Percentiles rank a stretch among this genome's conserved stretches.
These are phyloP conservation scores for Akebia trifoliata DNA, from an alignment of 164 flowering plant genomes.

Conservation along the genomic window DNA sequence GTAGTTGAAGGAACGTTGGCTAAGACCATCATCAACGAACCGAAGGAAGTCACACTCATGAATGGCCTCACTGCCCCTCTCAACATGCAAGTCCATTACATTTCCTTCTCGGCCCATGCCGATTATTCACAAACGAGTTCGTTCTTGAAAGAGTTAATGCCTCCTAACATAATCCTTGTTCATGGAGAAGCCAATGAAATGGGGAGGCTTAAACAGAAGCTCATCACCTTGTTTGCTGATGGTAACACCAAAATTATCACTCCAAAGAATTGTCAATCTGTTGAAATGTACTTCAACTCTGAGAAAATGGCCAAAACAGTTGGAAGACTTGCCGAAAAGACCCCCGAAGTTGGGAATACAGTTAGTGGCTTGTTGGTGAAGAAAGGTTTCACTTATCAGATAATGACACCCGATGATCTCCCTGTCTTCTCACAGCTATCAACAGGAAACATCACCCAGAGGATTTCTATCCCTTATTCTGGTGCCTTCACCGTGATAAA, in stretches of 20 bases:
- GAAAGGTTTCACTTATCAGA: constrained; percentile 91
- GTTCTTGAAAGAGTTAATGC: constrained; percentile 84
- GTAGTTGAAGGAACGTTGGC: constrained; percentile 90
- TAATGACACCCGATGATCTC: constrained; percentile 94
- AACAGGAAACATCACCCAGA: constrained; percentile 65
- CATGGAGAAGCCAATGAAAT: constrained; percentile 94
- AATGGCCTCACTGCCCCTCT: constrained; percentile 88
- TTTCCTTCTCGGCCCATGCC: constrained; percentile 97
- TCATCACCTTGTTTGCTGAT: constrained; percentile 60
- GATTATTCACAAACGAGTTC: constrained; percentile 89
- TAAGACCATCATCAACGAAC: constrained; percentile 83
- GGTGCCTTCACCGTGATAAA: constrained; percentile 79
- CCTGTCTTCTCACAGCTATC: constrained; percentile 86
- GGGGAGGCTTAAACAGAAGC: constrained; percentile 93
- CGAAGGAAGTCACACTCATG: constrained; percentile 90
- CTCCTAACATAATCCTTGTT: constrained; percentile 91
- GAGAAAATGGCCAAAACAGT: constrained; percentile 94
- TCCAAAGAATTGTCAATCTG: constrained; percentile 95
- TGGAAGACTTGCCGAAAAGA: constrained; percentile 77
- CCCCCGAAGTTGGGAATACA: constrained; percentile 73
- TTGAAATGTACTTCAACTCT: constrained; percentile 88
- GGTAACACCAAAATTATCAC: constrained; percentile 70
- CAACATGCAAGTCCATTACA: constrained; percentile 90
- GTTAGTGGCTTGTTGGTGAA: constrained; percentile 89
- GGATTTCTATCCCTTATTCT: constrained; percentile 80